Evolutionary conservation across 441 rosid genomes (phyloP), one percentile per base, ranked within the genome.

Genomic region (Euphorbia celastroides): DNA sequence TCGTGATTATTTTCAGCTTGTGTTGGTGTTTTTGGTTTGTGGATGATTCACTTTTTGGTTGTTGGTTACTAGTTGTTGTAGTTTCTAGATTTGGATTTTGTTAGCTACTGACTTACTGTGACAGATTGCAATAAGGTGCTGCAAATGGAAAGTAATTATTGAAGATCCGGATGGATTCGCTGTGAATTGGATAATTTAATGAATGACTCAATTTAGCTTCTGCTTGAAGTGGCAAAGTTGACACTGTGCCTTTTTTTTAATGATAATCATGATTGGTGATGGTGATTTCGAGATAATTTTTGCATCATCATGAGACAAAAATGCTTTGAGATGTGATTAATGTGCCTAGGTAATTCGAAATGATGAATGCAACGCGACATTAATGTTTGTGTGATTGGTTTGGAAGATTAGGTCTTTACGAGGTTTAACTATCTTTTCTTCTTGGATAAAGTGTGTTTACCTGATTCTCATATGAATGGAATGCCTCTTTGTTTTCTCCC

Each of bases 31-130:
- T n/a, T n/a, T n/a, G n/a, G n/a, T n/a, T n/a, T n/a, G n/a, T n/a
- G n/a, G 55, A 50, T 46, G 31, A 46, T 67, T 67, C 31, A 30
- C 64, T 57, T 44, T 44, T 67, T 58, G 57, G 46, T 5, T 13
- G 57, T 58, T 22, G 52, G 28, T 16, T 42, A n/a, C n/a, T n/a
- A n/a, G n/a, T n/a, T n/a, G n/a, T n/a, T n/a, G n/a, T n/a, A n/a
- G n/a, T n/a, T n/a, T n/a, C n/a, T 26, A 57, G 27, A 34, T 31
- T 9, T 42, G 23, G n/a, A 16, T n/a, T n/a, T n/a, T n/a, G n/a
- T n/a, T n/a, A n/a, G 22, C n/a, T n/a, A n/a, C n/a, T n/a, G n/a
- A n/a, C n/a, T 22, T 54, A 14, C 36, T 26, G 51, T 17, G 26
- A 50, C 57, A 16, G 63, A 50, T 26, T 57, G 5, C 23, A 13